Conservation (phyloP, 2,329 filamentous ascomycete genomes). For the Capronia americana region DNA sequence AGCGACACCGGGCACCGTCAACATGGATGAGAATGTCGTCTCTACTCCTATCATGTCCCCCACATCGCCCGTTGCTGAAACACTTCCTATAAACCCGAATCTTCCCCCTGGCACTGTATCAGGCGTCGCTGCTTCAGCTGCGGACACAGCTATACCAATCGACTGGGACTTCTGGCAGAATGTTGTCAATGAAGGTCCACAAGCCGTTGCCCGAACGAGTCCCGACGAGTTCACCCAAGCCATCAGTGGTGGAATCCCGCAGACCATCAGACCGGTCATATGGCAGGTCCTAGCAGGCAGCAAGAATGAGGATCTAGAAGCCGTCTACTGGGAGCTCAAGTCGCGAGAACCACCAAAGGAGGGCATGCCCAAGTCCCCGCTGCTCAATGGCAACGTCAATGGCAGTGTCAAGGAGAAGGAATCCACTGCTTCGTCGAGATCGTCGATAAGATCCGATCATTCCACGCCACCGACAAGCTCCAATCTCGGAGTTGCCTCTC, state of each 20-base stretch:
- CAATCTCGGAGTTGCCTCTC: slow-evolving; percentile 60
- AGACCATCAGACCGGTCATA: slow-evolving; percentile 94
- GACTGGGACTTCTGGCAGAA: slow-evolving; percentile 99
- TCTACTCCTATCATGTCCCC: slow-evolving; percentile 42
- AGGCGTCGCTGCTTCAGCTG: slow-evolving; percentile 74
- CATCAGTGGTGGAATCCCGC: slow-evolving; percentile 91
- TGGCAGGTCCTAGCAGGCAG: slow-evolving; percentile 98
- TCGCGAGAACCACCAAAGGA: slow-evolving; percentile 68
- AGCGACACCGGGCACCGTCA: slow-evolving; percentile 56
- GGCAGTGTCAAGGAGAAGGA: slow-evolving; percentile 70
- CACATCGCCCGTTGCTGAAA: slow-evolving; percentile 54
- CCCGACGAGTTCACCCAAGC: slow-evolving; percentile 87
- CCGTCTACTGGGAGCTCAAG: slow-evolving; percentile 82
- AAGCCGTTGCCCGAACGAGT: slow-evolving; percentile 84
- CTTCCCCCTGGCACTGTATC: slow-evolving; percentile 85
- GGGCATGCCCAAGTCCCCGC: slow-evolving; percentile 41
- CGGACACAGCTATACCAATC: slow-evolving; percentile 72
- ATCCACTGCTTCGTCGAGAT: slow-evolving; percentile 76
- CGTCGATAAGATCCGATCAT: slow-evolving; percentile 79
- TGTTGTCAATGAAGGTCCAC: slow-evolving; percentile 91
- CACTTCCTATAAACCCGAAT: slow-evolving; percentile 69
- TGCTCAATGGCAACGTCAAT: slow-evolving; percentile 49
- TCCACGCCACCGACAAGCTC: slow-evolving; percentile 67
- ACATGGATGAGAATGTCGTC: slow-evolving; percentile 54
- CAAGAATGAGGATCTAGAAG: slow-evolving; percentile 88